Conservation (phyloP, 2,329 filamentous ascomycete genomes). For the Paramyrothecium roridum region DNA sequence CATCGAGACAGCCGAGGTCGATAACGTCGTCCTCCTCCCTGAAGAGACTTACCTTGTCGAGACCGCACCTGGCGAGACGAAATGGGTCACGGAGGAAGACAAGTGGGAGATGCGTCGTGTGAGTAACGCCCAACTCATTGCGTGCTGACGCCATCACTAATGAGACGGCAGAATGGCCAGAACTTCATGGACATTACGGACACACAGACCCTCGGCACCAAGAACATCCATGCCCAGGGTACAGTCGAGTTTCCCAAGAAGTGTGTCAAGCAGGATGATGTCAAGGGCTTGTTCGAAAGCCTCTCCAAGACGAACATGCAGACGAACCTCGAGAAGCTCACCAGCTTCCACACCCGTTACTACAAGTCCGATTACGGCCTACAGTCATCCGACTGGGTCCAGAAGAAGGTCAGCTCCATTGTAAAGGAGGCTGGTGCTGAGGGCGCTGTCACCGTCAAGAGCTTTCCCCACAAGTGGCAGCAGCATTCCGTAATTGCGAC, state of each 20-base stretch:
- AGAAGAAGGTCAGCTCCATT: slow-evolving; percentile 68
- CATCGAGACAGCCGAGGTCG: slow-evolving; percentile 47
- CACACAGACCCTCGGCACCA: slow-evolving; percentile 55
- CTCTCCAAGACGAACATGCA: slow-evolving; percentile 76
- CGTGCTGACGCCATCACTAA: slow-evolving; percentile 4
- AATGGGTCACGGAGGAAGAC: slow-evolving; percentile 89
- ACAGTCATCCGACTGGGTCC: slow-evolving; percentile 85
- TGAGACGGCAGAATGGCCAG: slow-evolving; percentile 64
- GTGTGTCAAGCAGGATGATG: slow-evolving; percentile 60
- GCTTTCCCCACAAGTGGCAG: slow-evolving; percentile 81
- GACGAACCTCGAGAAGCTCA: slow-evolving; percentile 73
- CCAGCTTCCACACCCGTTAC: slow-evolving; percentile 77
- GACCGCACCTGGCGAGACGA: slow-evolving; percentile 74
- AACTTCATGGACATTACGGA: slow-evolving; percentile 96
- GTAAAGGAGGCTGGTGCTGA: slow-evolving; percentile 70
- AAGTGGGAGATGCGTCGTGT: slow-evolving; percentile 90
- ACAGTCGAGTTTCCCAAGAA: slow-evolving; percentile 63
- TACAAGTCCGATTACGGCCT: slow-evolving; percentile 76
- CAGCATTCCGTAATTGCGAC: slow-evolving; percentile 90
- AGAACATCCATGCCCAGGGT: slow-evolving; percentile 24
- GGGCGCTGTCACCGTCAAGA: slow-evolving; percentile 64
- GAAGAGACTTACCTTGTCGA: slow-evolving; percentile 67
- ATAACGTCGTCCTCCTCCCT: slow-evolving; percentile 46
- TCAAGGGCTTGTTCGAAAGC: slow-evolving; percentile 63
- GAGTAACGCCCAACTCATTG: slow-evolving; percentile 26